Base-by-base conservation (phyloP, 1,284 basidiomycete genomes). In the Ganoderma boninense region DNA sequence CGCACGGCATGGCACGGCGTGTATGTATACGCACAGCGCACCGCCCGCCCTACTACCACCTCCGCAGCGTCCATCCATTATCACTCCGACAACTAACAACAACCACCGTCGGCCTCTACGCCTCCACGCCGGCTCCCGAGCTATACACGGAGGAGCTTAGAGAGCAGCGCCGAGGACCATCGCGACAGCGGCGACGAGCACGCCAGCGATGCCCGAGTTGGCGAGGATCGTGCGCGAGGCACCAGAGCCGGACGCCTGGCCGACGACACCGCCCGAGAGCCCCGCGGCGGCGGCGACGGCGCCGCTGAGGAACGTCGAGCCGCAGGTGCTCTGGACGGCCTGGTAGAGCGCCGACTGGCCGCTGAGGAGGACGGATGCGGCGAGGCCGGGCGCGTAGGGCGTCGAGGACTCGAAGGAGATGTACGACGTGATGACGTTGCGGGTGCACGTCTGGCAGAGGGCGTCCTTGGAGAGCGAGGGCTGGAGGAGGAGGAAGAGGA, bases 391-490 rank as follows among this genome's bases (percentile, higher is more conserved):
- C 4, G 86, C 93, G 80, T 96, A 97, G 1, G 92, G 90, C 60
- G 85, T 82, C 70, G 82, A 79, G 61, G 89, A 87, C 83, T 96
- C 93, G 82, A 89, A 97, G 71, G 83, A 82, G 81, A 95, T 90
- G 86, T 94, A 98, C 10, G 90, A 74, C 7, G 89, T 87, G 74
- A 97, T 79, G 79, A 96, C 83, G 74, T 87, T 87, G 78, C 92
- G 89, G 20, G 94, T 91, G 90, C 96, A 98, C 5, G 91, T 77
- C 2, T 87, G 91, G 90, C 96, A 98, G 67, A 97, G 90, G 49
- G 82, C 69, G 54, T 80, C 77, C 43, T 84, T 81, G 62, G 85
- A 49, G 79, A 89, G 84, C 73, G 78, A 74, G 59, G 91, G 83
- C 67, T 85, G 80, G 77, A 94, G 87, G 90, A 93, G 91, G 75